Conservation (phyloP, 371 early-diverging fungal genomes). For the Parasitella parasitica region DNA sequence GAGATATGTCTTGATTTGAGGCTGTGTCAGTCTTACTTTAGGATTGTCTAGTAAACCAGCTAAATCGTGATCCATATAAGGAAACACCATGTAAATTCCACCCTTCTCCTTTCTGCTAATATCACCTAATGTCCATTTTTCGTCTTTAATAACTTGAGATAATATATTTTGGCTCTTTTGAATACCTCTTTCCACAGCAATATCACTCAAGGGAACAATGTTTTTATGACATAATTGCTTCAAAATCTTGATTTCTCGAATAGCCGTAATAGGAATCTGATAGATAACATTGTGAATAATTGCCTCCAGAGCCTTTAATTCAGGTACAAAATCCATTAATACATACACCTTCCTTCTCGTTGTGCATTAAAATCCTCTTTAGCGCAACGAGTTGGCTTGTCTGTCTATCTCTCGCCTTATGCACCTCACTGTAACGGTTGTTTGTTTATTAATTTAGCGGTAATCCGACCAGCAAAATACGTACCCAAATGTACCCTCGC, state of each 20-base stretch:
- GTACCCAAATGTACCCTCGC: constrained; percentile 97
- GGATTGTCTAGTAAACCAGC: constrained; percentile 83
- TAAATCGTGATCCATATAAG: constrained; percentile 95
- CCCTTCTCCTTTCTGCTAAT: constrained; percentile 40
- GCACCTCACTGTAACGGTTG: constrained; percentile 71
- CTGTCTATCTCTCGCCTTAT: constrained; percentile 76
- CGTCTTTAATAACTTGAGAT: background rate
- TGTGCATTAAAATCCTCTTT: constrained; percentile 88
- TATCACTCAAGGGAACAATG: constrained; percentile 82
- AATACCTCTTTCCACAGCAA: constrained; percentile 71
- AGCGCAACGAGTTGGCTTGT: constrained; percentile 81
- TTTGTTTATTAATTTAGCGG: background rate
- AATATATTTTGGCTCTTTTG: background rate
- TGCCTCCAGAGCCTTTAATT: background rate
- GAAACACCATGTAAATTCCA: constrained; percentile 90
- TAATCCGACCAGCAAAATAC: background rate
- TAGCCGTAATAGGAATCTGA: constrained; percentile 91
- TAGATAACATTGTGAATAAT: background rate
- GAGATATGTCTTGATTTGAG: constrained; percentile 80
- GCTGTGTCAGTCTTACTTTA: constrained; percentile 58
- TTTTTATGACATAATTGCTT: constrained; percentile 82
- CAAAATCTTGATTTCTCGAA: constrained; percentile 94
- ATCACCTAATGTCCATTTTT: constrained; percentile 13
- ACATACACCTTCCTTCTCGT: constrained; percentile 89
- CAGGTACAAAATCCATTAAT: background rate